Evolutionary conservation across 257 asterid genomes (phyloP), one percentile per base, ranked within the genome.

Genomic region (Solanum ossicruentum): DNA sequence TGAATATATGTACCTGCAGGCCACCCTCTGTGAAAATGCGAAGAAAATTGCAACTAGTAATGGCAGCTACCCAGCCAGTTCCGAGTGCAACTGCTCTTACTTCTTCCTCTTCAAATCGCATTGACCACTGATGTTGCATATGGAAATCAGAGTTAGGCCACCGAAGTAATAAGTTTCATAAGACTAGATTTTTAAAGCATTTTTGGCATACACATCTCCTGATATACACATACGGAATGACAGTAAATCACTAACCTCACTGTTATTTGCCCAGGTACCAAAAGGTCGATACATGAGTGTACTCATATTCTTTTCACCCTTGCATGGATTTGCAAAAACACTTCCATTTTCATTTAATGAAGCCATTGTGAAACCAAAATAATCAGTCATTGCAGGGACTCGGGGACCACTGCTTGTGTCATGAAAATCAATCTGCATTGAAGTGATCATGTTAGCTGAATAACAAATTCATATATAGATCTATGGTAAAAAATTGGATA

Each of bases 291-390:
- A 97, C 98, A 95, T 94, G 75, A 97, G 98, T 6, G 97, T 95
- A 87, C 98, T 97, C 98, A 94, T 91, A 85, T 91, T 92, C 93
- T 95, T 97, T 88, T 94, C 98, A 70, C 98, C 98, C 92, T 95
- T 97, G 93, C 98, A 92, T 81, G 98, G 98, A 90, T 97, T 97
- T 83, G 99, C 98, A 90, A 95, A 92, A 84, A 90, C 96, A 86
- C 98, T 85, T 54, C 98, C 98, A 80, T 89, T 90, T 87, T 94
- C 98, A 89, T 93, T 93, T 85, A 97, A 84, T 85, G 94, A 90
- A 89, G 99, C 98, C 98, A 97, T 94, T 39, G 99, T 95, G 89
- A 94, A 95, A 72, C 99, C 99, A 91, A 95, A 97, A 90, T 95
- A 87, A 87, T 97, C 99, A 28, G 98, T 95, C 98, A 93, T 95